These are phyloP conservation scores for Pythium phragmitis DNA, from an alignment of 352 stramenopile genomes.

Conservation along the genomic window DNA sequence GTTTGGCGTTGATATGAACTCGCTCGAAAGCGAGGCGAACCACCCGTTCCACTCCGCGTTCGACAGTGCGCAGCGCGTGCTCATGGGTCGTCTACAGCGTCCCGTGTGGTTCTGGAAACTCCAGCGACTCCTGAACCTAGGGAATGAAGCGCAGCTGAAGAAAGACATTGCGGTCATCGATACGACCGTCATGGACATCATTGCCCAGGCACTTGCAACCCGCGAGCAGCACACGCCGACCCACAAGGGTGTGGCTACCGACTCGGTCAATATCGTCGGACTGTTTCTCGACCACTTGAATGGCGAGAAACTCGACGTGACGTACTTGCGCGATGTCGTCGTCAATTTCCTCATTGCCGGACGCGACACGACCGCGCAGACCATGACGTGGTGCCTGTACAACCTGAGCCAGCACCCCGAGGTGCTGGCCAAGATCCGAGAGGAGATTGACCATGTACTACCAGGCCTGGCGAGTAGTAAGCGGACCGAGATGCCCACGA, in stretches of 20 bases:
- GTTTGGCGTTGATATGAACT: slow-evolving; percentile 31
- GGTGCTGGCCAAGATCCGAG: slow-evolving; percentile 43
- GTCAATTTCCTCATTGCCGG: slow-evolving; percentile 84
- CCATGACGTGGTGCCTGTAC: slow-evolving; percentile 75
- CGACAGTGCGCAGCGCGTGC: slow-evolving; percentile 34
- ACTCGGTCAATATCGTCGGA: slow-evolving; percentile 37
- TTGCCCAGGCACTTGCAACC: slow-evolving; percentile 33
- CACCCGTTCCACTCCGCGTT: slow-evolving; percentile 39
- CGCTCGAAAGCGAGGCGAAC: slow-evolving; percentile 19
- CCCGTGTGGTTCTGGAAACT: slow-evolving; percentile 48
- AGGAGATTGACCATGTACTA: slow-evolving; percentile 39
- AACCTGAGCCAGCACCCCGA: slow-evolving; percentile 49
- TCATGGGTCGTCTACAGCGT: slow-evolving; percentile 33
- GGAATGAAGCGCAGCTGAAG: slow-evolving; percentile 35
- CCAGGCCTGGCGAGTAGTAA: slow-evolving; percentile 7
- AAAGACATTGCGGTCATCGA: slow-evolving; percentile 45
- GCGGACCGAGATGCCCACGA: slow-evolving; percentile 26
- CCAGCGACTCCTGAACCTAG: slow-evolving; percentile 34
- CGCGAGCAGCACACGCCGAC: slow-evolving; percentile 17
- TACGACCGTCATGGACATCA: slow-evolving; percentile 45
- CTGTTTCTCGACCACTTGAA: slow-evolving; percentile 47
- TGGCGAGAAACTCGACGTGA: slow-evolving; percentile 35
- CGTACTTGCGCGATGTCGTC: slow-evolving; percentile 67
- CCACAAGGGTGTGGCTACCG: background rate
- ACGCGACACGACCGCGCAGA: slow-evolving; percentile 71